Evolutionary conservation across 2,329 filamentous ascomycete species (phyloP).

Genomic region (Neopestalotiopsis clavispora): DNA sequence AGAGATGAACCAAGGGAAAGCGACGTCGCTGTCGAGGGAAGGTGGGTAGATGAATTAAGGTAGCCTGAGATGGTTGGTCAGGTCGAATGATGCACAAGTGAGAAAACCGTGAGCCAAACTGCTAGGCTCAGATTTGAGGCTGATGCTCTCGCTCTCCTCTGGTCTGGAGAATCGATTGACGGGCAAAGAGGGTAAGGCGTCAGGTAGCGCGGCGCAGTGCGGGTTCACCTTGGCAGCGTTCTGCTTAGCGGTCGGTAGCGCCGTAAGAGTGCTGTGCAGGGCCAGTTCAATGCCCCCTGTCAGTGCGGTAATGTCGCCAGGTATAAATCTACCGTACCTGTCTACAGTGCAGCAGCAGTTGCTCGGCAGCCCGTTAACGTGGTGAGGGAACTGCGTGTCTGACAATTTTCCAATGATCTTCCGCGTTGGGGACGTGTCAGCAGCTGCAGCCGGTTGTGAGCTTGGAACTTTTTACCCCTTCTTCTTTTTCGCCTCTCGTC

Average conservation of each 20-base stretch:
- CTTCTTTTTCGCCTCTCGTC: background rate
- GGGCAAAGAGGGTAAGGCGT: background rate
- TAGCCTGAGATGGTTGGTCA: slow-evolving; percentile 3
- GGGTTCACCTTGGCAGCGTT: background rate
- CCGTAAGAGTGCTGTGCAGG: background rate
- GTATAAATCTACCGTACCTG: background rate
- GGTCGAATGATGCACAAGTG: slow-evolving; percentile 15
- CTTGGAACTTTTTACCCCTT: background rate
- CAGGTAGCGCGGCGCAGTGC: background rate
- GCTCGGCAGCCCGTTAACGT: background rate
- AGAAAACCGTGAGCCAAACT: slow-evolving; percentile 11
- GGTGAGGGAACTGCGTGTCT: background rate
- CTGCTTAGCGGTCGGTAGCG: background rate
- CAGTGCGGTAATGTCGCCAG: background rate
- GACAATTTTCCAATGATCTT: background rate
- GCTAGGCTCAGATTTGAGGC: slow-evolving; percentile 9
- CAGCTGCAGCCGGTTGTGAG: slow-evolving; percentile 11
- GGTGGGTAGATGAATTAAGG: slow-evolving; percentile 4
- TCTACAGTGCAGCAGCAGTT: background rate
- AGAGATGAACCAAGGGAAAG: slow-evolving; percentile 5
- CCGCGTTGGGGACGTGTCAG: background rate
- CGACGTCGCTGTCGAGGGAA: slow-evolving; percentile 6
- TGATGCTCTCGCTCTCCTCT: slow-evolving; percentile 5
- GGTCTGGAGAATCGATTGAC: background rate
- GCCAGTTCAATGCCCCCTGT: background rate